Evolutionary conservation across 306 rosid species (phyloP), one percentile per base, ranked within the genome.

Genomic region (Cucurbita ficifolia): DNA sequence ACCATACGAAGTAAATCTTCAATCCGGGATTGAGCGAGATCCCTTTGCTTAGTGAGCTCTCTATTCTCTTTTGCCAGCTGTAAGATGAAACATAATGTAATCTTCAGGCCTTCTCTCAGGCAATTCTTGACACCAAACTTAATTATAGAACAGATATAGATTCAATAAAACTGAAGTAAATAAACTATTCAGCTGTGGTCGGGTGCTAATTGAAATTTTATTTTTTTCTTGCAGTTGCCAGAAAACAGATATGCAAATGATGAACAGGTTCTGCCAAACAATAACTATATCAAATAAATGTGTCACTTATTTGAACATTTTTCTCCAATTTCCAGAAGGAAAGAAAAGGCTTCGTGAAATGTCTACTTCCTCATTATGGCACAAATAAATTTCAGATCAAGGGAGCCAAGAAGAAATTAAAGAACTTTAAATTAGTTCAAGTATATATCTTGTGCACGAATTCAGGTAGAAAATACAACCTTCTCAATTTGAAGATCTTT

Each of bases 401-500:
- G 55, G 55, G 17, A 42, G 21, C 19, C 36, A 10, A 46, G 14
- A 45, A 7, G 14, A 67, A 67, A 8, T 12, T 12, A 5, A 46
- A 7, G 42, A 69, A 48, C 56, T 24, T 69, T 8, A 69, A 69
- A 65, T 46, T 43, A 43, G 43, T 65, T 13, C 42, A 46, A 68
- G 22, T 40, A 46, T 39, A 33, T 19, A n/a, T 50, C n/a, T 9
- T 6, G 8, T 51, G 39, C 45, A 61, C 45, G 61, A 77, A 42
- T 35, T 63, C 49, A 79, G 62, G 52, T 55, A 77, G 79, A 5
- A 76, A 77, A 33, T 42, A 52, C 68, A 53, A 91, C 98, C 98
- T 95, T 95, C 84, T 95, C 97, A 77, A 91, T 84, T 82, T 82
- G 97, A 64, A 89, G 90, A 91, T 95, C 99, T 80, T 89, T 95